Conservation (phyloP, 352 stramenopile genomes). For the Phytopythium helicoides region DNA sequence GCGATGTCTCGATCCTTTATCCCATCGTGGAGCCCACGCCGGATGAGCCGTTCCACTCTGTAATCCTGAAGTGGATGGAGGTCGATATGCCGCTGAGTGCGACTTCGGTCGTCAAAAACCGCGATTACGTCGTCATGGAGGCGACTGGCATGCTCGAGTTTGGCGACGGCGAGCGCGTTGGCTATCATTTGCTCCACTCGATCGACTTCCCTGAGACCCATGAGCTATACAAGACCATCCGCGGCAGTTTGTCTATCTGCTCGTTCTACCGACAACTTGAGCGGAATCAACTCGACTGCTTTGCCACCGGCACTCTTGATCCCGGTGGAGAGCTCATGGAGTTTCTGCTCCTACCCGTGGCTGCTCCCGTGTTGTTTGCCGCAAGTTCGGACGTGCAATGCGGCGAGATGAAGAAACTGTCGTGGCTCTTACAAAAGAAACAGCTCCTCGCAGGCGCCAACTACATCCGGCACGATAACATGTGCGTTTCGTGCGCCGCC, state of each 20-base stretch:
- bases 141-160: slow-evolving; percentile 38
- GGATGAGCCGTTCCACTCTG: slow-evolving; percentile 38
- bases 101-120: slow-evolving; percentile 34
- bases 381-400: slow-evolving; percentile 21
- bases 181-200: slow-evolving; percentile 40
- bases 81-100: slow-evolving; percentile 21
- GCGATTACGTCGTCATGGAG: slow-evolving; percentile 44
- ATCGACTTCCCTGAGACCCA: slow-evolving; percentile 23
- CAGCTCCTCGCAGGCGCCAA: slow-evolving; percentile 3
- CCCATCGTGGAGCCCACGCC: slow-evolving; percentile 33
- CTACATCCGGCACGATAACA: slow-evolving; percentile 3
- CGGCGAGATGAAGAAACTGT: slow-evolving; percentile 35
- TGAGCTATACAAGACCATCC: slow-evolving; percentile 14
- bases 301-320: slow-evolving; percentile 29
- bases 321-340: slow-evolving; percentile 19
- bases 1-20: slow-evolving; percentile 31
- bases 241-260: slow-evolving; percentile 22
- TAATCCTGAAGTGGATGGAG: slow-evolving; percentile 33
- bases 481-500: slow-evolving; percentile 19
- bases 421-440: slow-evolving; percentile 31
- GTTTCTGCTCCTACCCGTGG: slow-evolving; percentile 16
- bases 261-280: slow-evolving; percentile 20
- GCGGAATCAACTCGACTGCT: slow-evolving; percentile 13
- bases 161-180: slow-evolving; percentile 24
- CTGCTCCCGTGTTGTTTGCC: slow-evolving; percentile 17